Evolutionary conservation across 306 rosid species (phyloP), one percentile per base, ranked within the genome.

Genomic region (Sicyos edulis): DNA sequence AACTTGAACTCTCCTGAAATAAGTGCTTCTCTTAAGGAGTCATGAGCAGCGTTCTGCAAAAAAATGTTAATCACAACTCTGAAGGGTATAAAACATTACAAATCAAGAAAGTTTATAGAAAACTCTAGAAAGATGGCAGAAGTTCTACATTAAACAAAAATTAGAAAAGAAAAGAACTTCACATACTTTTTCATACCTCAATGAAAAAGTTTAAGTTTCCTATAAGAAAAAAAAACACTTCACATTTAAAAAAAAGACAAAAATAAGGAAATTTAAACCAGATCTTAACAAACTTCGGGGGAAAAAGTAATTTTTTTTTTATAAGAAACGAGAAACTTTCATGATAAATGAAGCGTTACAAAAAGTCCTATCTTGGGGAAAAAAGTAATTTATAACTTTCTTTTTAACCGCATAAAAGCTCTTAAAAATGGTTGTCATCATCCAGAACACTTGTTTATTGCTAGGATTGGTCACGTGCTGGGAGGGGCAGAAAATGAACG

Each of bases 41-140:
- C 92, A 76, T 80, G 87, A 17, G 99, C 99, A 76, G 81, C 99
- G 82, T 95, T 82, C 99, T 95, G 88, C 83, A 80, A 78, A 76
- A 78, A 73, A 32, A 75, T 75, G 55, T 65, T 19, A 59, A 72
- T 75, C 65, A 72, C 19, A 40, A 13, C 22, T 72, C 16, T 37
- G 67, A 42, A 42, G 55, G 42, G 55, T 40, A 47, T 50, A 22
- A 49, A 51, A 51, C 47, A 69, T 50, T 69, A 15, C 59, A 26
- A 52, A 50, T 15, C 10, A 26, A 69, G 73, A 69, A 69, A 69
- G 44, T 69, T 29, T 44, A 51, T 9, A 50, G 6, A 68, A 51
- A 68, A 21, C 55, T 15, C 15, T 9, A 51, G 40, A 15, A 50
- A 16, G 22, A 69, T 69, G 73, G 58, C 20, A 22, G 21, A 67